These are phyloP conservation scores for Plectosphaerella plurivora DNA, from an alignment of 2,329 filamentous ascomycete genomes.

Conservation along the genomic window DNA sequence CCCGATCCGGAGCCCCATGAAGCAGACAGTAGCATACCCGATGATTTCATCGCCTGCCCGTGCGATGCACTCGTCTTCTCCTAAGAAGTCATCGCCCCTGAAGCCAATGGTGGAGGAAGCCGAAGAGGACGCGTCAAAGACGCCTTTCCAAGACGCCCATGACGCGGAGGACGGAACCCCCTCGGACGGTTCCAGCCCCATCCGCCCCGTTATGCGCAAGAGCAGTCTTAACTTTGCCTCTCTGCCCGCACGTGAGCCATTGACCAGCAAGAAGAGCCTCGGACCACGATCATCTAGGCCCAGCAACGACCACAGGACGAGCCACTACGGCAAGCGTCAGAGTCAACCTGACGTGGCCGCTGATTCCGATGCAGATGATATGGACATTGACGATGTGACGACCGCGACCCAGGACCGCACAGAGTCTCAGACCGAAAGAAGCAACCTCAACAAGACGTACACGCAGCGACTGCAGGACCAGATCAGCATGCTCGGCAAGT, in stretches of 20 bases:
- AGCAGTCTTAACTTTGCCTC: slow-evolving; percentile 94
- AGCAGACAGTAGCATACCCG: slow-evolving; percentile 4
- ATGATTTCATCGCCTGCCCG: slow-evolving; percentile 12
- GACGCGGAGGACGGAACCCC: slow-evolving; percentile 52
- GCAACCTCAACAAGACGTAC: slow-evolving; percentile 75
- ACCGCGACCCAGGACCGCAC: slow-evolving; percentile 34
- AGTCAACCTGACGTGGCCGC: slow-evolving; percentile 39
- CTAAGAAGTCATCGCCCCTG: slow-evolving; percentile 15
- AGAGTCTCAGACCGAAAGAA: slow-evolving; percentile 34
- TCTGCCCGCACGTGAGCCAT: slow-evolving; percentile 82
- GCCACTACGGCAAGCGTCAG: slow-evolving; percentile 66
- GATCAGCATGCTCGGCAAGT: slow-evolving; percentile 69
- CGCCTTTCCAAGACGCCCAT: slow-evolving; percentile 16
- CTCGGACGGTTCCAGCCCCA: slow-evolving; percentile 69
- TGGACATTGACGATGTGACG: slow-evolving; percentile 44
- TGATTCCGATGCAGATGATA: slow-evolving; percentile 37
- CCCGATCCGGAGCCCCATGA: slow-evolving; percentile 13
- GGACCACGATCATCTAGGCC: slow-evolving; percentile 68
- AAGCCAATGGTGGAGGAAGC: slow-evolving; percentile 5
- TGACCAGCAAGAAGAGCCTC: slow-evolving; percentile 79
- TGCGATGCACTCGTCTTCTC: slow-evolving; percentile 10
- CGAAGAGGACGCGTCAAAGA: slow-evolving; percentile 4
- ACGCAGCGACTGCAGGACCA: slow-evolving; percentile 90
- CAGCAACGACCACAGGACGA: slow-evolving; percentile 69
- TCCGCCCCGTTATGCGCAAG: slow-evolving; percentile 76